phyloP scores from a whole-genome alignment of 1,139 yeast species.

The Pichia sp. region DNA sequence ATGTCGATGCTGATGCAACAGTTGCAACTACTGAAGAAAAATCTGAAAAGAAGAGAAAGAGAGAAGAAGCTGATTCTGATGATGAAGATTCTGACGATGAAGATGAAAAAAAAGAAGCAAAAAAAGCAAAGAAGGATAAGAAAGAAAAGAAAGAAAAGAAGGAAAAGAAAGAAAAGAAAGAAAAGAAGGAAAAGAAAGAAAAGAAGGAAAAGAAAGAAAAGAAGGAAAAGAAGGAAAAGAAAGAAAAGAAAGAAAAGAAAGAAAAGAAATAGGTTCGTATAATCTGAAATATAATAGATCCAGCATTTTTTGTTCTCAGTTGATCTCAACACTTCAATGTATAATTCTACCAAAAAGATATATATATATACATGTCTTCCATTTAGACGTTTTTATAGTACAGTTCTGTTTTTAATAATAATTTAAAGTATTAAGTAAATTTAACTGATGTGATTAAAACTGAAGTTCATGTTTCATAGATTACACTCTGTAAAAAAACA shows the following conservation, averaged over 20 bases:
- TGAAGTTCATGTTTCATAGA: not conserved
- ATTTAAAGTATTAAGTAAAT: not conserved
- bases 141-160: conserved; percentile 34
- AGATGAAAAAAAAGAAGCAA: conserved; percentile 37
- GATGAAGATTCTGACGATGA: conserved; percentile 31
- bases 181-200: conserved; percentile 35
- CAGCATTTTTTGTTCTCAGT: not conserved
- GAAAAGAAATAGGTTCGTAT: conserved; percentile 18
- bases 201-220: conserved; percentile 36
- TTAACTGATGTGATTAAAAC: too few relatives aligned
- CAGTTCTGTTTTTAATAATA: conserved; percentile 11
- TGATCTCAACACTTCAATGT: not conserved
- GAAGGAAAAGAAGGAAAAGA: conserved; percentile 43
- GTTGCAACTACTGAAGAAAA: conserved; percentile 35
- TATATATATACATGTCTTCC: conserved; percentile 2
- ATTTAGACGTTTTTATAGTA: conserved; percentile 1
- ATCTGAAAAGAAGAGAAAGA: conserved; percentile 37
- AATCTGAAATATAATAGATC: not conserved
- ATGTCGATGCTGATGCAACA: conserved; percentile 85
- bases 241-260: conserved; percentile 35
- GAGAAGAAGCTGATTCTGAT: conserved; percentile 47
- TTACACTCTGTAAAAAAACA: too few relatives aligned
- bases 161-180: conserved; percentile 31
- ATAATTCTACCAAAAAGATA: not conserved
- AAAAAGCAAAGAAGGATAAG: conserved; percentile 37